Percentiles rank a stretch among this genome's conserved stretches.
Conservation (phyloP, 495 filamentous ascomycete genomes). For the Tirmania nivea region DNA sequence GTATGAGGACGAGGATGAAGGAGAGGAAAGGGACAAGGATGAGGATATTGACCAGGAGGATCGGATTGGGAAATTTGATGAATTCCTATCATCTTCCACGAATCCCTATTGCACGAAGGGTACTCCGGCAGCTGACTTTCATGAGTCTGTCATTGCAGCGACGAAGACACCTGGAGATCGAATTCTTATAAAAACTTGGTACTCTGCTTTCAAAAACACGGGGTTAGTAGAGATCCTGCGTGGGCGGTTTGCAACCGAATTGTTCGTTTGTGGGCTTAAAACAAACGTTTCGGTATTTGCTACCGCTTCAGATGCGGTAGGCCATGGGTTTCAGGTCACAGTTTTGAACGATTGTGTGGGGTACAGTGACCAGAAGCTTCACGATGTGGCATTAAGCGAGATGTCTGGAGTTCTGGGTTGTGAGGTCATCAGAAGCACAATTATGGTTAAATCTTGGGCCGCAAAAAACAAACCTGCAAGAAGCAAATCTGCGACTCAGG, state of each 20-base stretch:
- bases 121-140: constrained; percentile 46
- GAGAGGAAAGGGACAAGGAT: constrained; percentile 5
- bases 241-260: constrained; percentile 58
- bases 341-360: constrained; percentile 80
- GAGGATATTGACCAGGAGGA: not conserved
- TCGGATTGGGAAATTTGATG: constrained; percentile 24
- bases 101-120: constrained; percentile 36
- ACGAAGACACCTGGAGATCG: constrained; percentile 39
- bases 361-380: constrained; percentile 47
- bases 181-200: constrained; percentile 56
- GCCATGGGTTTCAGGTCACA: constrained; percentile 64
- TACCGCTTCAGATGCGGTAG: constrained; percentile 75
- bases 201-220: constrained; percentile 68
- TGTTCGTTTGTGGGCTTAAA: constrained; percentile 80
- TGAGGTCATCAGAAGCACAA: constrained; percentile 23
- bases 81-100: constrained; percentile 33
- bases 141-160: constrained; percentile 32
- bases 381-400: constrained; percentile 52
- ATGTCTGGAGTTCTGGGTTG: constrained; percentile 39
- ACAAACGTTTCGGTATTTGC: constrained; percentile 82
- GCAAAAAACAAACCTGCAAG: constrained; percentile 18
- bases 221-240: constrained; percentile 49
- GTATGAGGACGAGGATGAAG: constrained; percentile 10
- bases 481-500: constrained; percentile 25
- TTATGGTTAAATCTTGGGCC: constrained; percentile 9